Conservation (phyloP, 2,329 filamentous ascomycete species). For the Emergomyces africanus region DNA sequence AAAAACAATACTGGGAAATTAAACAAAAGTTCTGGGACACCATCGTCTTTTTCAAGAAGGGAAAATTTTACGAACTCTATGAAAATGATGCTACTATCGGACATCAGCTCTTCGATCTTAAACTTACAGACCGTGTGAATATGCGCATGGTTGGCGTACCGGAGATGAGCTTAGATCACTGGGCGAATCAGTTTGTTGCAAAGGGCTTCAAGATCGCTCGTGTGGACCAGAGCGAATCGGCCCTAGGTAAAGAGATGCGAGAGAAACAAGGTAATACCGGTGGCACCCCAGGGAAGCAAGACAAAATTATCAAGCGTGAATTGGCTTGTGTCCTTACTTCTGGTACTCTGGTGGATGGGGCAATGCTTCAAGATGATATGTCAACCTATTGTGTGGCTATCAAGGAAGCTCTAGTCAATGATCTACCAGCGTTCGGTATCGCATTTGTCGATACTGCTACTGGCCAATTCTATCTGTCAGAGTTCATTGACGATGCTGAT, state of each 20-base stretch:
- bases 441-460: constrained; percentile 93
- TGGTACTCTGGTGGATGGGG: constrained; percentile 85
- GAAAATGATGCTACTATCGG: constrained; percentile 96
- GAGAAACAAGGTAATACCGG: constrained; percentile 54
- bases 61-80: constrained; percentile 97
- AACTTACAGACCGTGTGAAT: constrained; percentile 94
- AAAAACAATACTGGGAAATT: constrained; percentile 99
- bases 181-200: constrained; percentile 96
- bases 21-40: constrained; percentile 98
- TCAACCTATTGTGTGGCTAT: constrained; percentile 92
- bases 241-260: constrained; percentile 96
- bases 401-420: constrained; percentile 62
- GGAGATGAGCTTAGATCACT: constrained; percentile 87
- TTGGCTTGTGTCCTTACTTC: constrained; percentile 81
- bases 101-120: constrained; percentile 92
- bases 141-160: constrained; percentile 99
- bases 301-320: constrained; percentile 89
- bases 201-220: constrained; percentile 96
- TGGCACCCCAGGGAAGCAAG: constrained; percentile 55
- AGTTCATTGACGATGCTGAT: constrained; percentile 83
- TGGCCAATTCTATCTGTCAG: constrained; percentile 84
- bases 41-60: constrained; percentile 99
- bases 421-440: constrained; percentile 73
- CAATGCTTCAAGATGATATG: constrained; percentile 97
- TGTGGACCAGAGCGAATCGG: constrained; percentile 94